Evolutionary conservation across 129 eudicot species (phyloP), one percentile per base, ranked within the genome.

Genomic region (Gnaphalium uliginosum): DNA sequence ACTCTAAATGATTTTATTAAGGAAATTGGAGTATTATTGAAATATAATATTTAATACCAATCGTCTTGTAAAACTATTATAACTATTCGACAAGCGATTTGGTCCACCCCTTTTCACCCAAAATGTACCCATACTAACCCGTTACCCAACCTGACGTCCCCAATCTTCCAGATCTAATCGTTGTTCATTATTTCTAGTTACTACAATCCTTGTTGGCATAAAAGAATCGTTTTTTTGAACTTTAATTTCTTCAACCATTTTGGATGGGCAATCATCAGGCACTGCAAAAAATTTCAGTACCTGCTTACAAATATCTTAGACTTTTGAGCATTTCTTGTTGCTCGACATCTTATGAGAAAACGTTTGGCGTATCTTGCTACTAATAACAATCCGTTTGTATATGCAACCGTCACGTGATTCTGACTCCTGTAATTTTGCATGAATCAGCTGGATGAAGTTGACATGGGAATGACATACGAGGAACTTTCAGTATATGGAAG

Each of bases 381-480:
- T 66, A 4, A 9, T 66, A 62, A 27, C 35, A 63, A 29, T 17
- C 23, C 1, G 24, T 63, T 27, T 29, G 43, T 25, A 29, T 54
- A 19, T 19, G 61, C 61, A 56, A 56, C 61, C 25, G 1, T 56
- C 26, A 21, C 21, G 25, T 56, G 61, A 51, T 37, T 41, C 60
- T 56, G 6, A 24, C 17, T 70, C 79, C 30, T 33, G 30, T 75
- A 35, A 32, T 66, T 58, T 51, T 57, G 33, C 46, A 27, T 81
- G 66, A 50, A 67, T 74, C 87, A 93, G 98, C 96, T 90, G 74
- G 98, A 94, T 77, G 98, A 90, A 81, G 96, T 90, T 54, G 98
- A 94, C 81, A 94, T 94, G 97, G 97, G 98, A 70, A 94, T 94
- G 98, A 94, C 98, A 63, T 90, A 94, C 25, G 91, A 87, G 69